Evolutionary conservation across 31 red algal genomes (phyloP).

Genomic region (Odonthalia washingtoniensis): DNA sequence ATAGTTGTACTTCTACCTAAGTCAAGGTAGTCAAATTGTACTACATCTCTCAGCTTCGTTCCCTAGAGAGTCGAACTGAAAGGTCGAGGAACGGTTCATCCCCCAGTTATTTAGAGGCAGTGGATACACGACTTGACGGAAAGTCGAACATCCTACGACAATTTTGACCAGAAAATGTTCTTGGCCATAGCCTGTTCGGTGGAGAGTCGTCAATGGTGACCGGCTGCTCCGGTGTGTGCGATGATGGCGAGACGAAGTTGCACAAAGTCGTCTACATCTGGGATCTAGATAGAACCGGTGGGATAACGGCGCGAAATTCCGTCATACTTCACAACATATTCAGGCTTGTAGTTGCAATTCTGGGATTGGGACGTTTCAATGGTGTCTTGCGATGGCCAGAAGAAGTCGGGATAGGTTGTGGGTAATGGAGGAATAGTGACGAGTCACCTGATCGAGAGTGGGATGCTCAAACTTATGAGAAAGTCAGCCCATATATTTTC

Average conservation of each 20-base stretch:
- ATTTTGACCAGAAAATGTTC: neutral
- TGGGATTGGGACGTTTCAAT: neutral
- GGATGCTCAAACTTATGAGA: neutral
- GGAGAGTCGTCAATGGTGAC: neutral
- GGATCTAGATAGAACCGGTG: constrained; percentile 36
- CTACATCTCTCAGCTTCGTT: neutral
- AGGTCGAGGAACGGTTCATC: constrained; percentile 1
- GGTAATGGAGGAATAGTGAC: neutral
- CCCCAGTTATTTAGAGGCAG: neutral
- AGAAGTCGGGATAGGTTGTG: neutral
- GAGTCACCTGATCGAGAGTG: neutral
- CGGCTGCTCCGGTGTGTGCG: constrained; percentile 31
- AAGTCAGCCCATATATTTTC: constrained; percentile 28
- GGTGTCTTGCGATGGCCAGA: neutral
- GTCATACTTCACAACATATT: neutral
- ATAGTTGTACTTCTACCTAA: neutral
- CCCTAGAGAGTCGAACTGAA: neutral
- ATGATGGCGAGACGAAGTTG: constrained; percentile 40
- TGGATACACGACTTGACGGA: too few species aligned
- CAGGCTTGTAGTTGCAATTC: neutral
- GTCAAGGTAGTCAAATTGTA: constrained; percentile 24
- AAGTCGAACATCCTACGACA: neutral
- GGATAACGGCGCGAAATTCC: neutral
- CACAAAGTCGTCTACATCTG: constrained; percentile 20
- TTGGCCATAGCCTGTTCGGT: neutral